Base-by-base conservation (phyloP, 2,329 filamentous ascomycete species). In the Ophiocordyceps camponoti-rufipedis region DNA sequence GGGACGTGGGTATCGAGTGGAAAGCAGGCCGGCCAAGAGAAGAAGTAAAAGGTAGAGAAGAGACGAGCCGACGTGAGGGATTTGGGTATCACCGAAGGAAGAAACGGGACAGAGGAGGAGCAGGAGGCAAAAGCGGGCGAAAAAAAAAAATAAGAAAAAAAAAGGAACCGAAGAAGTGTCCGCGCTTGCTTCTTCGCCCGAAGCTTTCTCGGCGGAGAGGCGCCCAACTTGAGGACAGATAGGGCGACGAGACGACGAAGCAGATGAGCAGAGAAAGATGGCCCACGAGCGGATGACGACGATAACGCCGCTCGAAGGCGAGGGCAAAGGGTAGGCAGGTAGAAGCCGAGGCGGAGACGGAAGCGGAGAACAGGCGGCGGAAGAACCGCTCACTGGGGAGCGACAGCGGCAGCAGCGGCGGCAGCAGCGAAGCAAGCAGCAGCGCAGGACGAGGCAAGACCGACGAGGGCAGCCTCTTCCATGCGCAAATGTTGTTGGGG, bases 1-100 rank as follows among this genome's bases (percentile, higher is more conserved):
- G 19, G 35, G 41, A 39, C 18, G n/a, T 54, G 54, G 49, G 51
- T 51, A 55, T 51, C 51, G 45, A 48, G 47, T 41, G 19, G 16
- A 48, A 46, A 44, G 46, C 39, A 48, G 43, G 35, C 44, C 32
- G 46, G 48, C 47, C 46, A 48, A 43, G n/a, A 39, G 49, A 44
- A 47, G 46, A 44, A 47, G 46, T 38, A 43, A 48, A 50, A 52
- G 48, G 33, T 14, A 35, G 14, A 16, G 5, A 38, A 38, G n/a
- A 38, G 7, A 38, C 14, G 16, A 16, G n/a, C 7, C 9, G 35
- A 38, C 14, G 14, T 31, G 35, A 38, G 29, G 40, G 47, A 18
- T 42, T 48, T 47, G 44, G 47, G 48, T 48, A 53, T 53, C 48
- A 46, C 48, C 29, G 12, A 9, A 9, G 29, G 29, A 31, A 12